phyloP scores from a whole-genome alignment of 1,284 basidiomycete genomes.

The Cryptococcus amylolentus region DNA sequence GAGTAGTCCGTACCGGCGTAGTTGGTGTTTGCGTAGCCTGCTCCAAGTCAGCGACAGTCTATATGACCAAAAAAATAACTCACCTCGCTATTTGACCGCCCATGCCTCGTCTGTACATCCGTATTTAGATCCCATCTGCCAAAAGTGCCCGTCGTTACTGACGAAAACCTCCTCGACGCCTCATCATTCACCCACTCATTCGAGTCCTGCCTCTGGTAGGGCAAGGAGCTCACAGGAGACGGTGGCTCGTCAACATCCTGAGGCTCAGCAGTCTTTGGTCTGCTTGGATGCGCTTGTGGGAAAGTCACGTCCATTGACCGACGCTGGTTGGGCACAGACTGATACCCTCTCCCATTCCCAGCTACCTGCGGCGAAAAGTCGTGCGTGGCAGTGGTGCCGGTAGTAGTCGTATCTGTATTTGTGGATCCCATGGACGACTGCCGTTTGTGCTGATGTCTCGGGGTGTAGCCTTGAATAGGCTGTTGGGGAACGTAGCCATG shows the following conservation, averaged over 20 bases:
- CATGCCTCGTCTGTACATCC: background rate
- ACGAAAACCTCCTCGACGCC: conserved; percentile 21
- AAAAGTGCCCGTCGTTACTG: conserved; percentile 31
- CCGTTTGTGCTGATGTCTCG: conserved; percentile 16
- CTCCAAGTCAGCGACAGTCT: background rate
- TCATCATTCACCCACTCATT: conserved; percentile 1
- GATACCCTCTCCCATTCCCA: conserved; percentile 2
- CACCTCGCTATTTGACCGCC: background rate
- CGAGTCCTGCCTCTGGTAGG: too few species aligned
- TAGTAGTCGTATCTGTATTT: conserved; percentile 29
- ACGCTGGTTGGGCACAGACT: conserved; percentile 18
- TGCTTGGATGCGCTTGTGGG: conserved; percentile 6
- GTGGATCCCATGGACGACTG: conserved; percentile 30
- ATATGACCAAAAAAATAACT: background rate
- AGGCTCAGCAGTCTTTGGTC: conserved; percentile 5
- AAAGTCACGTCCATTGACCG: conserved; percentile 5
- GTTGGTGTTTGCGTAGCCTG: conserved; percentile 1
- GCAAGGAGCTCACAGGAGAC: too few species aligned
- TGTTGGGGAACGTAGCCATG: background rate
- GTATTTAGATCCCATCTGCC: conserved; percentile 25
- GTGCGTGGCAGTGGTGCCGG: conserved; percentile 25
- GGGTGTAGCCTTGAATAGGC: conserved; percentile 24
- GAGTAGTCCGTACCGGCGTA: conserved; percentile 1
- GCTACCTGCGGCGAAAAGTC: conserved; percentile 11
- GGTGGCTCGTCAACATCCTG: too few species aligned